Evolutionary conservation across 371 early-diverging fungal species (phyloP).

Genomic region (Mycotypha africana): DNA sequence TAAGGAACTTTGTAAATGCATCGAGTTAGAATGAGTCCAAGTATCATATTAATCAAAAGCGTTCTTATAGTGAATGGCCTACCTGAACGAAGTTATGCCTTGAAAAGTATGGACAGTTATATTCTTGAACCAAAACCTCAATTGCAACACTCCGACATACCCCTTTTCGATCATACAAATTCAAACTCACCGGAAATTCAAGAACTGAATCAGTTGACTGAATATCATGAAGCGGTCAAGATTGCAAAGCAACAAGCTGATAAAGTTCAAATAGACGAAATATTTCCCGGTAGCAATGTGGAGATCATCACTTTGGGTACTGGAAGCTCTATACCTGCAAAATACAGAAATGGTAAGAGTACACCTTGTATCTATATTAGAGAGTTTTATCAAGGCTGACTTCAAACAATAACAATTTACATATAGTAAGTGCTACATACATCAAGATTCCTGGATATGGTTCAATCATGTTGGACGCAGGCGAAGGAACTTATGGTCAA

Average conservation of each 20-base stretch:
- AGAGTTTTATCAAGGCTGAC: too few species aligned
- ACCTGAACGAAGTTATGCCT: constrained; percentile 18
- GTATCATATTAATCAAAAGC: neutral
- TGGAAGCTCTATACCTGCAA: constrained; percentile 95
- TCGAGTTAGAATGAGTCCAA: neutral
- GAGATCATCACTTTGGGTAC: constrained; percentile 86
- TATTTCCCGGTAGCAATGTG: constrained; percentile 47
- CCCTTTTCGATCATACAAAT: constrained; percentile 21
- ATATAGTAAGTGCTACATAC: constrained; percentile 78
- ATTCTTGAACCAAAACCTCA: constrained; percentile 27
- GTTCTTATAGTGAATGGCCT: constrained; percentile 11
- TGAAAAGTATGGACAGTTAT: constrained; percentile 24
- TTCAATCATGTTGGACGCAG: constrained; percentile 88
- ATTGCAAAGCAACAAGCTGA: constrained; percentile 28
- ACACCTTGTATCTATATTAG: neutral
- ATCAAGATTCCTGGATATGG: constrained; percentile 59
- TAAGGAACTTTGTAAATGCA: neutral
- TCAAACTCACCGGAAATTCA: constrained; percentile 9
- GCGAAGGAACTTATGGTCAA: constrained; percentile 97
- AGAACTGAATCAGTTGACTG: constrained; percentile 18
- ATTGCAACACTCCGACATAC: constrained; percentile 2
- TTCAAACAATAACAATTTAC: too few species aligned
- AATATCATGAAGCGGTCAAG: constrained; percentile 21
- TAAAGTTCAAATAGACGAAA: constrained; percentile 9
- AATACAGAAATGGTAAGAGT: constrained; percentile 87